phyloP scores from a whole-genome alignment of 2,329 filamentous ascomycete genomes.

The Chrysoporthe deuterocubensis region DNA sequence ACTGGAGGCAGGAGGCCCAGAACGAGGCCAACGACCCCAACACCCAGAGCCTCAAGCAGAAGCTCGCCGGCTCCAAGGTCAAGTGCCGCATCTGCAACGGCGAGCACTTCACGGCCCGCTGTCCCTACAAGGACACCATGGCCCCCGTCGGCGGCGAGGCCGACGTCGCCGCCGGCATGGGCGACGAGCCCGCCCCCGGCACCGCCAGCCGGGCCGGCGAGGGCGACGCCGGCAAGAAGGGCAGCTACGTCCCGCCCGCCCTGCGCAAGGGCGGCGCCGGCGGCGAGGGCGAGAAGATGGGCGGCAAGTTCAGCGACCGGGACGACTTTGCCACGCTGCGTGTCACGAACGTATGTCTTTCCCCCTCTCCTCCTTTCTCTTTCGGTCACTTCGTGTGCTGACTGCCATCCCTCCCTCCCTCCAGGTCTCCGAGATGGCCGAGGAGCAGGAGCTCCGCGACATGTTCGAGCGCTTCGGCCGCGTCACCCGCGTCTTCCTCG shows the following conservation, averaged over 20 bases:
- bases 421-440: slow-evolving; percentile 93
- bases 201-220: slow-evolving; percentile 56
- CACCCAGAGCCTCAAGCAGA: slow-evolving; percentile 75
- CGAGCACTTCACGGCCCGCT: slow-evolving; percentile 98
- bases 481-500: slow-evolving; percentile 95
- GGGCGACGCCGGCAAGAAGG: slow-evolving; percentile 68
- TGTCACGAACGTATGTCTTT: slow-evolving; percentile 86
- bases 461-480: slow-evolving; percentile 98
- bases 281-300: slow-evolving; percentile 79
- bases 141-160: slow-evolving; percentile 71
- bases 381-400: background rate
- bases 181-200: slow-evolving; percentile 51
- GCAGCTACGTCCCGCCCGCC: slow-evolving; percentile 93
- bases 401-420: slow-evolving; percentile 34
- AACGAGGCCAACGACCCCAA: slow-evolving; percentile 75
- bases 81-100: slow-evolving; percentile 99
- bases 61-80: slow-evolving; percentile 98
- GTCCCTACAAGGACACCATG: slow-evolving; percentile 99
- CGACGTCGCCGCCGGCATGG: slow-evolving; percentile 60
- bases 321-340: slow-evolving; percentile 95
- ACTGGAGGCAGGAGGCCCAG: slow-evolving; percentile 91
- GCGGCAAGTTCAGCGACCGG: slow-evolving; percentile 86
- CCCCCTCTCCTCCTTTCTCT: background rate
- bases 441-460: slow-evolving; percentile 92
- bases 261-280: slow-evolving; percentile 71